Base-by-base conservation (phyloP, 2,329 filamentous ascomycete species). In the Penicillium fuscoglaucum region DNA sequence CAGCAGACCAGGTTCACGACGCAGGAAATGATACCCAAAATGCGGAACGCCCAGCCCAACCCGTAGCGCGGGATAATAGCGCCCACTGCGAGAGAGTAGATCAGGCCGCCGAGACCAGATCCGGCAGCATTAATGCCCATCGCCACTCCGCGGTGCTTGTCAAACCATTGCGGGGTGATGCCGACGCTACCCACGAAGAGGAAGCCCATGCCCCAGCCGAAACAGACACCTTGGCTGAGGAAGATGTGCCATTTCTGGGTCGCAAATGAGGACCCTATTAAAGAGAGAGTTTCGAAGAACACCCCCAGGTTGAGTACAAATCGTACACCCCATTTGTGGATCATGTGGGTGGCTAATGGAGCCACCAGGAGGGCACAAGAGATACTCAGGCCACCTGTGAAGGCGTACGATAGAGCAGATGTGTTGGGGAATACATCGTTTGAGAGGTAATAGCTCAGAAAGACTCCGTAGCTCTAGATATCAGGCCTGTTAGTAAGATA, bases 131-230 rank as follows among this genome's bases (percentile, higher is more conserved):
- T 78, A 52, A 88, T 80, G 0, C 85, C 84, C 64, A 85, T 86
- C 13, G 86, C 86, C 6, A 88, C 76, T 54, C 81, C 82, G 2
- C 85, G 76, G 17, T 78, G 78, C 4, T 79, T 82, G 6, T 78
- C 79, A 64, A 89, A 89, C 85, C 85, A 88, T 60, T 87, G 85
- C 3, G 86, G 80, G 0, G 82, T 75, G 46, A 87, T 83, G 1
- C 75, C 73, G 41, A 86, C 82, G 24, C 76, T 79, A 8, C 80
- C 83, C 3, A 85, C 83, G 64, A 86, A 87, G 1, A 86, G 72
- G 60, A 87, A 86, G 0, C 85, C 85, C 81, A 87, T 85, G 0
- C 85, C 85, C 67, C 80, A 80, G 17, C 85, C 85, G 65, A 87
- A 87, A 63, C 83, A 86, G 10, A 87, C 73, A 2, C 85, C 85